Evolutionary conservation across 2,329 filamentous ascomycete genomes (phyloP), one percentile per base, ranked within the genome.

Genomic region (Fusarium pseudonygamai): DNA sequence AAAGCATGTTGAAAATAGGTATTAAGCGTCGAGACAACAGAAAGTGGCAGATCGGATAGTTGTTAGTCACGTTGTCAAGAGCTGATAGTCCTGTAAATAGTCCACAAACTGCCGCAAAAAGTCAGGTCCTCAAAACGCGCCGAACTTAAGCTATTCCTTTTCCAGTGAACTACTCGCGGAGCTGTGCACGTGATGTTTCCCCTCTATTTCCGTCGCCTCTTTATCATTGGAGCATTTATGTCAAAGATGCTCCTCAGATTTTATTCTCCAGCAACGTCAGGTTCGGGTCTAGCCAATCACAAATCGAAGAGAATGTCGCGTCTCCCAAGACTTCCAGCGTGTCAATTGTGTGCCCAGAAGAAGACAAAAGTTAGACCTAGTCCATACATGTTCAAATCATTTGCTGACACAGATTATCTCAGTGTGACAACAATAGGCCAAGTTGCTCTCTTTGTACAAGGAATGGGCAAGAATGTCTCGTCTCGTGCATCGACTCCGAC

Each of bases 341-440:
- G 69, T 42, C 69, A 72, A 30, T 49, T 45, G 12, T 72, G 64
- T 15, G 45, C 69, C 1, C 60, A 65, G 13, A 47, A 46, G 4
- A 72, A 72, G 12, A 72, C 69, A 20, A 72, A 69, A 55, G 67
- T 64, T 1, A 14, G 43, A 13, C 24, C 8, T n/a, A 7, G 12
- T 32, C 13, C 3, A 18, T n/a, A 5, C 20, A 42, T 12, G 4
- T 20, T 32, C 8, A 22, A 22, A 18, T 5, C 0, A 9, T 5
- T 3, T 20, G 4, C 66, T 69, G 32, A 70, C n/a, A 10, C n/a
- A n/a, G n/a, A n/a, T n/a, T n/a, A n/a, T n/a, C 4, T 1, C 4
- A 71, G 59, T 72, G 69, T 34, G 69, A 72, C 3, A 72, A 65
- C 15, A 46, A 45, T 7, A 65, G 69, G 13, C 69, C 69, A 0